Evolutionary conservation across 2,329 filamentous ascomycete species (phyloP), one percentile per base, ranked within the genome.

Genomic region (Diaporthe australafricana): DNA sequence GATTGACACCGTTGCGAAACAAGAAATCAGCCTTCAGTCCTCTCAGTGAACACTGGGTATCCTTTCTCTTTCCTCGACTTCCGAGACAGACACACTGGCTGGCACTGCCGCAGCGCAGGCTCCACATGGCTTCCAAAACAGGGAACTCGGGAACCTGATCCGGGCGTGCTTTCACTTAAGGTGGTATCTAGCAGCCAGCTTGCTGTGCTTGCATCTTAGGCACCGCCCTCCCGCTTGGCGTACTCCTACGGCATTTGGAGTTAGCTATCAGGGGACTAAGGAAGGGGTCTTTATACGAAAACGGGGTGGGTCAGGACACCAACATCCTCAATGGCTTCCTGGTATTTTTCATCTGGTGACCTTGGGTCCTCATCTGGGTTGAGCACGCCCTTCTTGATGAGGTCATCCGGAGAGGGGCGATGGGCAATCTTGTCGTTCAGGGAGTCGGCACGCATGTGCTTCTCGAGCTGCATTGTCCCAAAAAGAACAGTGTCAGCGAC

Each of bases 361-460:
- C 90, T 87, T 2, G 90, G 90, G 76, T 93, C 90, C 75, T 92
- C 89, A 72, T 89, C 90, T 22, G 73, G 67, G 32, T 50, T 52
- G 75, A 98, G 84, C 70, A 98, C 94, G 6, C 95, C 95, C 76
- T 93, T 91, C 78, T 93, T 91, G 71, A 98, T 87, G 74, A 98
- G 85, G 65, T 92, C 88, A 75, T 95, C 93, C 14, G 93, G 92
- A 45, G 89, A 87, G 1, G 95, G 95, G 25, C 95, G 89, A 77
- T 92, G 88, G 78, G 92, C 89, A 74, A 98, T 90, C 81, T 95
- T 95, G 79, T 97, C 94, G 82, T 97, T 96, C 74, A 98, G 87
- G 70, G 88, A 92, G 81, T 98, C 94, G 72, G 91, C 93, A 17
- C 93, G 90, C 95, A 98, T 98, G 81, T 94, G 92, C 80, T 92